Evolutionary conservation across 2,329 filamentous ascomycete species (phyloP).

Genomic region (Trichothecium roseum): DNA sequence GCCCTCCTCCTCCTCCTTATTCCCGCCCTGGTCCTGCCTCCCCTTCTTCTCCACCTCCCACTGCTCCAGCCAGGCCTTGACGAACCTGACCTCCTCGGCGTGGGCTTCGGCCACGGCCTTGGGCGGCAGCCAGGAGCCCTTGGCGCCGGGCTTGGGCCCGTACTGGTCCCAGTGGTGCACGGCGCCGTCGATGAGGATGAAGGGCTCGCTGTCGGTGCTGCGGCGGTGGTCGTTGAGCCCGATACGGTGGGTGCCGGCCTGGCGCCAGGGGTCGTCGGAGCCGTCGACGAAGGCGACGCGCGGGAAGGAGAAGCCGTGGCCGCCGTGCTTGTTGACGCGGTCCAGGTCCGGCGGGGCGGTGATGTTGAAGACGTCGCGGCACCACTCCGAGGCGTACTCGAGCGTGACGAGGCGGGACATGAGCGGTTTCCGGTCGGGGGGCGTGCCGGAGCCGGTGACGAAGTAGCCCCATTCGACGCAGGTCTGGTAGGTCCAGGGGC

Average conservation of each 20-base stretch:
- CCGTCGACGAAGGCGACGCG: slow-evolving; percentile 70
- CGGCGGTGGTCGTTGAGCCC: slow-evolving; percentile 20
- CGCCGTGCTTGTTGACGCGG: slow-evolving; percentile 67
- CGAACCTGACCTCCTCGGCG: slow-evolving; percentile 4
- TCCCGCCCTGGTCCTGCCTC: not conserved
- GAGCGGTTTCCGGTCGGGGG: slow-evolving; percentile 52
- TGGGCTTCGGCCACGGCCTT: slow-evolving; percentile 1
- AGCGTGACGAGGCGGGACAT: slow-evolving; percentile 61
- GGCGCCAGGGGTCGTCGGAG: slow-evolving; percentile 70
- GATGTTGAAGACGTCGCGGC: slow-evolving; percentile 61
- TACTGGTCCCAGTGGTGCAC: slow-evolving; percentile 7
- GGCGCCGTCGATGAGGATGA: slow-evolving; percentile 12
- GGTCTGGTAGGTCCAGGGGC: slow-evolving; percentile 7
- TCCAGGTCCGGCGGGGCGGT: slow-evolving; percentile 50
- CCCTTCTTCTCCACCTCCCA: slow-evolving; percentile 1
- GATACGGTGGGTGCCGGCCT: slow-evolving; percentile 61
- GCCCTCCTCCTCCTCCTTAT: not conserved
- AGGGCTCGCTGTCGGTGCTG: slow-evolving; percentile 4
- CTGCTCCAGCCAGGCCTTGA: slow-evolving; percentile 6
- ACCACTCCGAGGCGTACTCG: slow-evolving; percentile 51
- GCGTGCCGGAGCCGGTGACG: slow-evolving; percentile 61
- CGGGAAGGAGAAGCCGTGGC: slow-evolving; percentile 60
- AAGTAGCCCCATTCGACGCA: slow-evolving; percentile 58
- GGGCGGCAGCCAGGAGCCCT: slow-evolving; percentile 33
- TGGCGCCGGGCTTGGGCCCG: slow-evolving; percentile 45